Evolutionary conservation across 169 alveolate genomes (phyloP).

Genomic region (Babesia caballi): DNA sequence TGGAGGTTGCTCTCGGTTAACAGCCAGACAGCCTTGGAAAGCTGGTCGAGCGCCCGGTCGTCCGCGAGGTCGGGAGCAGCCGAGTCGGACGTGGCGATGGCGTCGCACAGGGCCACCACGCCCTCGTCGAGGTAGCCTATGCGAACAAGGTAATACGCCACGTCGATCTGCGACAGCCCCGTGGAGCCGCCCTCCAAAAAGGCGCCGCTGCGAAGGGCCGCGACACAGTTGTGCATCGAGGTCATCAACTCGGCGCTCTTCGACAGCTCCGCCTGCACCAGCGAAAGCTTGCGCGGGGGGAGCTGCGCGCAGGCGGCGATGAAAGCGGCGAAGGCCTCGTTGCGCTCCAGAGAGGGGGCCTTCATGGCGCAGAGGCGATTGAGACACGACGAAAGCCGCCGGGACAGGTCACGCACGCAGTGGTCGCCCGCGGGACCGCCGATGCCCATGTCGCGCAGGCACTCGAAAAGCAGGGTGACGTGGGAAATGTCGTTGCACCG

Average conservation of each 20-base stretch:
- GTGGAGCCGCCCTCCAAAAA: not conserved
- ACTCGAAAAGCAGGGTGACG: slow-evolving; percentile 37
- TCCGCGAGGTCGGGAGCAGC: not conserved
- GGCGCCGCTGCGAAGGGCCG: slow-evolving; percentile 7
- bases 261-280: slow-evolving; percentile 36
- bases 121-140: slow-evolving; percentile 51
- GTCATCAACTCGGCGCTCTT: slow-evolving; percentile 38
- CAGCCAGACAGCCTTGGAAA: slow-evolving; percentile 40
- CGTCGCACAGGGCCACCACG: slow-evolving; percentile 41
- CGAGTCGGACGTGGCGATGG: not conserved
- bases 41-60: not conserved
- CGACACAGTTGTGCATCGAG: slow-evolving; percentile 32
- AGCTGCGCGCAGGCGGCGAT: slow-evolving; percentile 13
- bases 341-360: not conserved
- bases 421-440: slow-evolving; percentile 30
- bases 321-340: slow-evolving; percentile 18
- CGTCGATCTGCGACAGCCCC: not conserved
- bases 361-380: slow-evolving; percentile 17
- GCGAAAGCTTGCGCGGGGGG: slow-evolving; percentile 16
- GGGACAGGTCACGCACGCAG: slow-evolving; percentile 6
- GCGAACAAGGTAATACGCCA: not conserved
- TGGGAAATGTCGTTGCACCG: slow-evolving; percentile 44
- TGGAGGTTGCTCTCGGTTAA: slow-evolving; percentile 40
- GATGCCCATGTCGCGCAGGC: slow-evolving; percentile 34
- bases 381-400: slow-evolving; percentile 33